Base-by-base conservation (phyloP, 768 basidiomycete species). In the Epithele typhae region DNA sequence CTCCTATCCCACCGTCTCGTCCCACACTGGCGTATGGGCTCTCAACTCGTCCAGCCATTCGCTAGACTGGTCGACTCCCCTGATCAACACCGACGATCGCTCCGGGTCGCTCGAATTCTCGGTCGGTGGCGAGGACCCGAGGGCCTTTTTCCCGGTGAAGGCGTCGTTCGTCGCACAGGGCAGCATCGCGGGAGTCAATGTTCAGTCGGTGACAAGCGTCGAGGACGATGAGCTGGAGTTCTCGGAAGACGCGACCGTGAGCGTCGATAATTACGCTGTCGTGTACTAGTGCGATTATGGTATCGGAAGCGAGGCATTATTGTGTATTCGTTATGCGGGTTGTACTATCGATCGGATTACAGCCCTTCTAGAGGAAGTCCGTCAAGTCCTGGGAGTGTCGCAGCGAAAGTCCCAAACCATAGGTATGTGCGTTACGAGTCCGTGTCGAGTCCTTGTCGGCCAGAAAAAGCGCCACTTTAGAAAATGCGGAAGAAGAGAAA, bases 41-140 rank as follows among this genome's bases (percentile, higher is more conserved):
- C 73, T 96, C 54, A 87, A 94, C 65, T 75, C 86, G 1, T 77
- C 79, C 18, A 80, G 79, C 4, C 87, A 92, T 63, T 79, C 86
- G 1, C 76, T 98, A 38, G 82, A 90, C 25, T 99, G 95, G 95
- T 75, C 77, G 3, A 82, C 89, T 45, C 79, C 88, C 6, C 64
- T 74, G 18, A 74, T 98, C 51, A 78, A 80, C 3, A 55, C 76
- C 1, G 67, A 73, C 10, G 82, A 82, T 41, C 76, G 78, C 25
- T 84, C 83, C 1, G 95, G 95, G 8, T 88, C 82, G n/a, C 72
- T 98, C 56, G 90, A 97, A 57, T 97, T 98, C 68, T 85, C 77
- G 34, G 82, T 92, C 40, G 82, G 81, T 7, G 92, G 91, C 3
- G 88, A 92, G 51, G 92, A 95, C 53, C 66, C 74, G 0, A 82